A percentile compares a stretch with the other conserved stretches of the same genome.
phyloP scores from a whole-genome alignment of 1,139 yeast genomes.

The Geotrichum australiense region DNA sequence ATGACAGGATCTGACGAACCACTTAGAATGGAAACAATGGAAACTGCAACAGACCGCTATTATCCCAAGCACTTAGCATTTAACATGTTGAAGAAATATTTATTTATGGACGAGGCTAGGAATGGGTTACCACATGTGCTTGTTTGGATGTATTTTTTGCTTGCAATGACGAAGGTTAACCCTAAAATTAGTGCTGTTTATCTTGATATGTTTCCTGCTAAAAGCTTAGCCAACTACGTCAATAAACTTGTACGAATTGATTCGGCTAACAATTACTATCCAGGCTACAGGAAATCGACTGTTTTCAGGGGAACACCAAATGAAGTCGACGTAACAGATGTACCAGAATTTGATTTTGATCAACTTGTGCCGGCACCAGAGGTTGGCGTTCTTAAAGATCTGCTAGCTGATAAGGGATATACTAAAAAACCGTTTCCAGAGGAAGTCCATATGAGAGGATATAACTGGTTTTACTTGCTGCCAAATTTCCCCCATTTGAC shows the following conservation, averaged over 20 bases:
- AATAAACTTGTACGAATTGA: conserved; percentile 8
- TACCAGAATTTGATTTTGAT: too few species aligned
- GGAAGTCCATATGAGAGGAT: conserved; percentile 21
- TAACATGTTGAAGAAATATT: conserved; percentile 18
- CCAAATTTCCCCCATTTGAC: conserved; percentile 5
- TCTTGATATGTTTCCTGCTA: conserved; percentile 20
- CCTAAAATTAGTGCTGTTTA: conserved; percentile 15
- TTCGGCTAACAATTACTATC: background rate
- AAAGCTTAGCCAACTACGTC: conserved; percentile 1
- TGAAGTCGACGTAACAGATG: too few species aligned
- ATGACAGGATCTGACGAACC: conserved; percentile 1
- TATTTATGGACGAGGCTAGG: conserved; percentile 13
- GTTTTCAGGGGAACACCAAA: too few species aligned
- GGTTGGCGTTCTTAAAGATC: too few species aligned
- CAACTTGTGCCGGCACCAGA: too few species aligned
- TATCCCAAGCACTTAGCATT: conserved; percentile 18
- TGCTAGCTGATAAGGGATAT: too few species aligned
- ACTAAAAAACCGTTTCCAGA: conserved; percentile 18
- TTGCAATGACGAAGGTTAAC: conserved; percentile 20
- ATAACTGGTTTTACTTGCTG: conserved; percentile 21
- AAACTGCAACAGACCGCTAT: conserved; percentile 5
- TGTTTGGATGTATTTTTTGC: conserved; percentile 26
- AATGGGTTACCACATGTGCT: conserved; percentile 23
- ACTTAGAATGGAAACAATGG: conserved; percentile 4
- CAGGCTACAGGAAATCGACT: conserved; percentile 1